phyloP scores from a whole-genome alignment of 208 protist genomes.

The Crithidia bombi region DNA sequence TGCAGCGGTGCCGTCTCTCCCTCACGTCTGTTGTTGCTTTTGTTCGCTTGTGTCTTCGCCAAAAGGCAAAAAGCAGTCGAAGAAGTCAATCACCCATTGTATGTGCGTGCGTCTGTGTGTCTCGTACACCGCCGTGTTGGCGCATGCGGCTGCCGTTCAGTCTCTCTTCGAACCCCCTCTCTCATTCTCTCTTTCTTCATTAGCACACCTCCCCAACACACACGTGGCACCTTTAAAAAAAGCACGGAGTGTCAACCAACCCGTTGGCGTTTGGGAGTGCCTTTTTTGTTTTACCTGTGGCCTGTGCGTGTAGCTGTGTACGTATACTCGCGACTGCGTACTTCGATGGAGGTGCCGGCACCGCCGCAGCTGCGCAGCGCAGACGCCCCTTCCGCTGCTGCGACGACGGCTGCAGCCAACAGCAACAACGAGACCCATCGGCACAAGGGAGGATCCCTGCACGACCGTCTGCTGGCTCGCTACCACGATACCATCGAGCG shows the following conservation, averaged over 20 bases:
- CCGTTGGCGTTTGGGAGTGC: too few relatives aligned
- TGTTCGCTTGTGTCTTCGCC: too few relatives aligned
- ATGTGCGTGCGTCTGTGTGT: neutral
- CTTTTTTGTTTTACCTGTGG: neutral
- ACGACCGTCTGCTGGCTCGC: constrained; percentile 46
- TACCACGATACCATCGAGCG: constrained; percentile 45
- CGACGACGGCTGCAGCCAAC: neutral
- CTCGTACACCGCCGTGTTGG: too few relatives aligned
- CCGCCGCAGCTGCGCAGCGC: neutral
- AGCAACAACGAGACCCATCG: neutral
- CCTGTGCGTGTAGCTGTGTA: neutral
- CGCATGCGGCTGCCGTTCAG: too few relatives aligned
- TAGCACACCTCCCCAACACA: neutral
- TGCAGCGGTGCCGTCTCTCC: too few relatives aligned
- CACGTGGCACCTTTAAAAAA: too few relatives aligned
- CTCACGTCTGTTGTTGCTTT: neutral
- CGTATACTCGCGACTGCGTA: too few relatives aligned
- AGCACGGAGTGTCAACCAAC: too few relatives aligned
- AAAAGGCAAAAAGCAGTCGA: too few relatives aligned
- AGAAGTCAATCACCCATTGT: too few relatives aligned
- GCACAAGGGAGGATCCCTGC: constrained; percentile 16
- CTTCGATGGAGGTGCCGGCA: neutral
- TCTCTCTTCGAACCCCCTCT: neutral
- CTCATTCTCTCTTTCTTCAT: neutral
- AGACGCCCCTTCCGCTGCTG: neutral